Evolutionary conservation across 805 yeast genomes (phyloP), one percentile per base, ranked within the genome.

Genomic region (Saccharomycopsis amapae): DNA sequence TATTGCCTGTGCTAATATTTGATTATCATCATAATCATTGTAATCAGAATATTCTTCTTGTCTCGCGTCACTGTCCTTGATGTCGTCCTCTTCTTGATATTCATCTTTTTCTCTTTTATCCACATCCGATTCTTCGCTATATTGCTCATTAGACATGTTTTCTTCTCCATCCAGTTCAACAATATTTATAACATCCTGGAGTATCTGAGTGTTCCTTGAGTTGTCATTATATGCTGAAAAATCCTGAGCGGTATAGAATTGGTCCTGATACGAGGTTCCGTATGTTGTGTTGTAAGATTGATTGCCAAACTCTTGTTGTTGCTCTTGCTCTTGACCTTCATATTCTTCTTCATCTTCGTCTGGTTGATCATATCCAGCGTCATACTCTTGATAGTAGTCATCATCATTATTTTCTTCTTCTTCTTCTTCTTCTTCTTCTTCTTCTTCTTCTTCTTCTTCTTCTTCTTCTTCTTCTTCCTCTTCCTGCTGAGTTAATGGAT

Each of bases 381-480:
- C 44, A 4, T 40, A 33, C 2, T 25, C 34, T 23, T 42, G 26
- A 33, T 25, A 20, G 22, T 33, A 13, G 12, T 15, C 24, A 6
- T 19, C n/a, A 5, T 34, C 23, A 34, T 34, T 6, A 18, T 34
- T 13, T 13, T 26, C 12, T 17, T 38, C 32, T 26, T 38, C 42
- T n/a, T 33, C 40, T 35, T 26, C 34, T 34, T 35, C 38, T 30
- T 26, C 44, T 40, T 45, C 41, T 10, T 40, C 41, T 3, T 40
- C 40, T 17, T 26, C 36, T 18, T 26, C 37, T 24, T 33, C 40
- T 15, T 22, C 32, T 22, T 44, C 35, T 9, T 32, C 25, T 4
- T 44, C 38, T 15, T 38, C 18, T 10, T 31, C 26, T 20, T 41
- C 24, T 9, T 42, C 36, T 12, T 25, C 13, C 4, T 17, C 39